Conservation (phyloP, 768 basidiomycete species). For the Tricholomella constricta region DNA sequence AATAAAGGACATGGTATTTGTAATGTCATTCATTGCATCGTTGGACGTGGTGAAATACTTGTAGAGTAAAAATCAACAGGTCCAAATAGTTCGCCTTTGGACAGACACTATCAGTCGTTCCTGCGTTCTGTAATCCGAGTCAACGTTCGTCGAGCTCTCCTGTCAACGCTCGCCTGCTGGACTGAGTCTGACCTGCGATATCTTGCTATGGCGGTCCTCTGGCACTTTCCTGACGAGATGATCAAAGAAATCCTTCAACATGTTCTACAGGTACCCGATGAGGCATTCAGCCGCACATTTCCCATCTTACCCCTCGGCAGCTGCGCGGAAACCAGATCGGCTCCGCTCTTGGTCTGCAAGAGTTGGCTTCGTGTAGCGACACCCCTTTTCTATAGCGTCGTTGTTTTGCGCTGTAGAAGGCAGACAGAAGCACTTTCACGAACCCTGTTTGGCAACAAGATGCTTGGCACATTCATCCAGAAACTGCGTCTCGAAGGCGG, state of each 20-base stretch:
- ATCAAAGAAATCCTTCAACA: slow-evolving; percentile 12
- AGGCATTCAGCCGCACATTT: slow-evolving; percentile 1
- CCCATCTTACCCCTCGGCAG: neutral
- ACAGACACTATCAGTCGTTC: too few species aligned
- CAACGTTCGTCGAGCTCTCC: too few species aligned
- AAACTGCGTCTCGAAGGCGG: slow-evolving; percentile 28
- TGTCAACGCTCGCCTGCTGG: too few species aligned
- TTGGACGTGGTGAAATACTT: too few species aligned
- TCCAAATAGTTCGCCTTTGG: too few species aligned
- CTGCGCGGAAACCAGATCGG: slow-evolving; percentile 6
- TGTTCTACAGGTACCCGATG: slow-evolving; percentile 6
- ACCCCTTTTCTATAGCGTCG: slow-evolving; percentile 24
- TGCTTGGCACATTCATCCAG: slow-evolving; percentile 22
- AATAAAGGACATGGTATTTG: too few species aligned
- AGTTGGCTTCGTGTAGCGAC: slow-evolving; percentile 26
- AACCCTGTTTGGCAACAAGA: slow-evolving; percentile 13
- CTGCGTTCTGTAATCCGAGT: too few species aligned
- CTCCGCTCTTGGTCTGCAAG: slow-evolving; percentile 20
- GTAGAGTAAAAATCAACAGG: too few species aligned
- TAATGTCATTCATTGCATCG: too few species aligned
- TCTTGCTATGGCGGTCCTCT: too few species aligned
- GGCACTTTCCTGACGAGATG: slow-evolving; percentile 12
- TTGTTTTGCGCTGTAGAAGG: slow-evolving; percentile 24
- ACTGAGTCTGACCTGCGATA: too few species aligned
- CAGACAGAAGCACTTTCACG: slow-evolving; percentile 21